Evolutionary conservation across 495 filamentous ascomycete species (phyloP).

Genomic region (Aspergillus mulundensis): DNA sequence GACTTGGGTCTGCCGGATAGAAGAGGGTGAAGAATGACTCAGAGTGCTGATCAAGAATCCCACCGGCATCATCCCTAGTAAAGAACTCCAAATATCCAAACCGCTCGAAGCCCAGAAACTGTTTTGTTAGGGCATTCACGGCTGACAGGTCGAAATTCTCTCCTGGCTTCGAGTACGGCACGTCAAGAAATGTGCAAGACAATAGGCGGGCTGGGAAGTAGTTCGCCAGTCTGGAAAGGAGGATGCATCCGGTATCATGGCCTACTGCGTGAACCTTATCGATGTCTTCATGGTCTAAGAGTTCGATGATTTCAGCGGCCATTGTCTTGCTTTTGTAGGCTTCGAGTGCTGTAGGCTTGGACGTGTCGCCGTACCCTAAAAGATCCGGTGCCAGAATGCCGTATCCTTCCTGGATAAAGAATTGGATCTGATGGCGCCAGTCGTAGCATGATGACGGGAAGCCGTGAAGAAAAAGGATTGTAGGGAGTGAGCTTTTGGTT

Average conservation of each 20-base stretch:
- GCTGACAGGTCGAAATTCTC: conserved; percentile 22
- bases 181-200: conserved; percentile 23
- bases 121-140: conserved; percentile 20
- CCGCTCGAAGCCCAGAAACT: conserved; percentile 24
- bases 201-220: conserved; percentile 25
- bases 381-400: conserved; percentile 46
- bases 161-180: conserved; percentile 22
- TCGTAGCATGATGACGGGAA: conserved; percentile 40
- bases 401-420: conserved; percentile 32
- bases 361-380: conserved; percentile 47
- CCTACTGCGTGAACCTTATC: conserved; percentile 17
- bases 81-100: conserved; percentile 31
- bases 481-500: conserved; percentile 19
- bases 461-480: conserved; percentile 43
- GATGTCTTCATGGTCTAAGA: conserved; percentile 25
- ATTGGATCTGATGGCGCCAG: conserved; percentile 40
- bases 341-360: conserved; percentile 28
- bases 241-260: conserved; percentile 28
- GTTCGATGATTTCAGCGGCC: conserved; percentile 32
- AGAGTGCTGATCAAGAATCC: conserved; percentile 24
- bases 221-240: conserved; percentile 27
- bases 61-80: conserved; percentile 14
- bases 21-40: conserved; percentile 25
- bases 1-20: conserved; percentile 20
- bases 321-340: conserved; percentile 33